Conservation (phyloP, 2,329 filamentous ascomycete species). For the Ilyonectria mors-panacis region DNA sequence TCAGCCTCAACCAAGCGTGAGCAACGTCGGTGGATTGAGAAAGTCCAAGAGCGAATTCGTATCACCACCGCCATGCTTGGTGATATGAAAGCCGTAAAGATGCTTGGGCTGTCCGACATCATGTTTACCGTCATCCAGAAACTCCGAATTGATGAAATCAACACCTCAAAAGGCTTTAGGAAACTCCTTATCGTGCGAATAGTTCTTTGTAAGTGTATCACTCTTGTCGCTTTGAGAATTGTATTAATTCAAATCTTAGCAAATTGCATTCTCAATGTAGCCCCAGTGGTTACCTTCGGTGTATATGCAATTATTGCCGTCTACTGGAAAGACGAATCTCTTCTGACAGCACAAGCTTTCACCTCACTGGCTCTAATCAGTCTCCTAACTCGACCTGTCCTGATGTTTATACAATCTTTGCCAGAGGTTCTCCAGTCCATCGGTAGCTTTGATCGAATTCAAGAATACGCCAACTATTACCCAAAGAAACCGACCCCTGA, state of each 20-base stretch:
- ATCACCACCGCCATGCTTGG: constrained; percentile 58
- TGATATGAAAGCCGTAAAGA: constrained; percentile 64
- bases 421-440: constrained; percentile 37
- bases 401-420: constrained; percentile 42
- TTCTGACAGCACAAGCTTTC: constrained; percentile 43
- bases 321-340: constrained; percentile 40
- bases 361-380: constrained; percentile 39
- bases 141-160: constrained; percentile 49
- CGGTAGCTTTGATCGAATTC: constrained; percentile 42
- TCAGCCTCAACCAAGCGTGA: constrained; percentile 34
- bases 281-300: constrained; percentile 46
- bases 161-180: constrained; percentile 48
- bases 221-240: constrained; percentile 17
- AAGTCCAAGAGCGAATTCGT: constrained; percentile 59
- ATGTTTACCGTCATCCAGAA: constrained; percentile 46
- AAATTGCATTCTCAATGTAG: constrained; percentile 36
- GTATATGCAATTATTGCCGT: constrained; percentile 46
- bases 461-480: constrained; percentile 39
- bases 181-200: constrained; percentile 39
- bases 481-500: background rate
- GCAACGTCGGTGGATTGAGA: constrained; percentile 58
- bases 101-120: constrained; percentile 53
- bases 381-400: constrained; percentile 38
- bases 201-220: constrained; percentile 35
- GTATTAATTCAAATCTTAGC: constrained; percentile 25